Percentiles rank a stretch among this genome's conserved stretches.
Evolutionary conservation across 805 yeast species (phyloP).

Genomic region (Phaffomyces thermotolerans): DNA sequence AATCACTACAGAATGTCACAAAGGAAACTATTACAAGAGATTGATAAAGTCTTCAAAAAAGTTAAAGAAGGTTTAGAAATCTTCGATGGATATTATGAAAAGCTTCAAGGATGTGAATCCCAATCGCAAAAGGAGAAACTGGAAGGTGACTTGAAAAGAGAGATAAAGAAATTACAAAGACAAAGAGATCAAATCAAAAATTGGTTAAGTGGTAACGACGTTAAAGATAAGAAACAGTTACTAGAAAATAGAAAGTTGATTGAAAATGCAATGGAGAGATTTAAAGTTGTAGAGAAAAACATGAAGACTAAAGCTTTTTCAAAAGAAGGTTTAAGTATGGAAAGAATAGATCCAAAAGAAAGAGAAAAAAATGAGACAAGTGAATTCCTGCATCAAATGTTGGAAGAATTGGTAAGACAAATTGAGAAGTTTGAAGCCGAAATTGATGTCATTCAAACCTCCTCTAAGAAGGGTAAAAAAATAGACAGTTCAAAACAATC

Average conservation of each 20-base stretch:
- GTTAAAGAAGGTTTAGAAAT: conserved; percentile 85
- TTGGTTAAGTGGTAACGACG: conserved; percentile 88
- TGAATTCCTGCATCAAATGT: conserved; percentile 58
- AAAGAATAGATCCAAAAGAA: conserved; percentile 69
- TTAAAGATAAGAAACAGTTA: conserved; percentile 78
- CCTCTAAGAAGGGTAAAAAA: conserved; percentile 52
- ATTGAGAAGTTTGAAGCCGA: conserved; percentile 72
- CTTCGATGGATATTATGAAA: conserved; percentile 81
- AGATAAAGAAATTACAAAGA: conserved; percentile 89
- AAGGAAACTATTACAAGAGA: conserved; percentile 54
- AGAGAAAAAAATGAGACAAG: conserved; percentile 69
- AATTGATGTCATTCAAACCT: conserved; percentile 44
- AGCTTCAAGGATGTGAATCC: conserved; percentile 72
- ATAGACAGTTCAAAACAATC: conserved; percentile 46
- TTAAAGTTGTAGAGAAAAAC: conserved; percentile 87
- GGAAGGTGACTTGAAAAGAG: conserved; percentile 87
- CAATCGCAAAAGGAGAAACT: conserved; percentile 89
- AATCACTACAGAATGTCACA: conserved; percentile 31
- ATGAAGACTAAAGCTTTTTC: conserved; percentile 92
- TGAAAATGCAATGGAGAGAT: conserved; percentile 85
- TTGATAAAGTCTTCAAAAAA: conserved; percentile 87
- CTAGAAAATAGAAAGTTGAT: conserved; percentile 69
- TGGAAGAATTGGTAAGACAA: conserved; percentile 79
- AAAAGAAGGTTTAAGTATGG: conserved; percentile 81
- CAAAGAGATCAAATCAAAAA: conserved; percentile 91